Conservation (phyloP, 305 asterid genomes). For the Euphrasia arctica region DNA sequence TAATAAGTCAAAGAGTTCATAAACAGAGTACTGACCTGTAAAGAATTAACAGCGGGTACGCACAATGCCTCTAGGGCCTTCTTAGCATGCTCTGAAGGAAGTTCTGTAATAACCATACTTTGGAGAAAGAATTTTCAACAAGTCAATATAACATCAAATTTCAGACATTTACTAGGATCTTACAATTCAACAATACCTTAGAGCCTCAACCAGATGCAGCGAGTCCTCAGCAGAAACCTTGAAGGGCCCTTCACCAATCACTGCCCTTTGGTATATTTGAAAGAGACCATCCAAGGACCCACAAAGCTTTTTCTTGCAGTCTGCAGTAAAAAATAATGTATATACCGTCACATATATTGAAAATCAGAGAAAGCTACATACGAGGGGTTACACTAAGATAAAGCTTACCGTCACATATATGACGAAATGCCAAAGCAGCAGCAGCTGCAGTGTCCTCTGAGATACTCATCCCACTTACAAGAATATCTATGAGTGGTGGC, state of each 20-base stretch:
- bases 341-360: not conserved
- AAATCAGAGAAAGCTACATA: conserved; percentile 11
- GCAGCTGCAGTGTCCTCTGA: conserved; percentile 98
- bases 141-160: conserved; percentile 32
- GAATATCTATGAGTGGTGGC: conserved; percentile 86
- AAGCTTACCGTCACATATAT: conserved; percentile 78
- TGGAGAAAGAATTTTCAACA: conserved; percentile 33
- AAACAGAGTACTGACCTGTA: conserved; percentile 61
- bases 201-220: conserved; percentile 88
- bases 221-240: conserved; percentile 97
- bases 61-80: conserved; percentile 89
- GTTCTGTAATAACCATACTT: conserved; percentile 89
- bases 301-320: conserved; percentile 86
- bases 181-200: conserved; percentile 57
- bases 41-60: conserved; percentile 71
- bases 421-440: conserved; percentile 91
- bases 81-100: conserved; percentile 96
- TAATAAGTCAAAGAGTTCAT: conserved; percentile 22
- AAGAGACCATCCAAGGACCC: conserved; percentile 91
- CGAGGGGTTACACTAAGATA: conserved; percentile 23
- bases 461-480: conserved; percentile 88
- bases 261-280: conserved; percentile 89
- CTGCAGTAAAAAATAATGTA: conserved; percentile 37
- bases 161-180: conserved; percentile 20
- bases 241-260: conserved; percentile 78